Conservation (phyloP, 441 rosid genomes). For the Brassica hybrid region DNA sequence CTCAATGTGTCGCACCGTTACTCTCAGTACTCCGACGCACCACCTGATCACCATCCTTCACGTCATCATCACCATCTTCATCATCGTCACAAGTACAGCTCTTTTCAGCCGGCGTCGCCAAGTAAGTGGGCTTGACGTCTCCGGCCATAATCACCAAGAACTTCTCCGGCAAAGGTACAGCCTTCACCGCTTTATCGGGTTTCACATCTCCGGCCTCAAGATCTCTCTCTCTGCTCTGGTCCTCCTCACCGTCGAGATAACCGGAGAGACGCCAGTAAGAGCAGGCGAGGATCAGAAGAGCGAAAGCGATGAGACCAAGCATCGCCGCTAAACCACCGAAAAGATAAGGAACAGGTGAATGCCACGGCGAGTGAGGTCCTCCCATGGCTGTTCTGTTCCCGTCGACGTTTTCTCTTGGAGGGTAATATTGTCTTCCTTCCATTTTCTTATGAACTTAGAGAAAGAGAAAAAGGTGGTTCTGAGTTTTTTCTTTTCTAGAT, state of each 20-base stretch:
- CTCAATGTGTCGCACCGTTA: constrained; percentile 37
- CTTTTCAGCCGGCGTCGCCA: constrained; percentile 71
- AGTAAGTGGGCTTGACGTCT: constrained; percentile 69
- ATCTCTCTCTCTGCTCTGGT: constrained; percentile 47
- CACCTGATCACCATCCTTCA: constrained; percentile 37
- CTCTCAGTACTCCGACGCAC: constrained; percentile 33
- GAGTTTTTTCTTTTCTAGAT: neutral
- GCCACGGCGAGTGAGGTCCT: constrained; percentile 73
- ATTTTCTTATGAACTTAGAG: constrained; percentile 24
- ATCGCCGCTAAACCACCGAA: constrained; percentile 96
- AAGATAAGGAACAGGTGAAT: constrained; percentile 93
- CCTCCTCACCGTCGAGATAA: constrained; percentile 53
- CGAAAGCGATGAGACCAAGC: constrained; percentile 88
- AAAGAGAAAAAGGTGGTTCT: neutral
- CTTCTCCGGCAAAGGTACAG: constrained; percentile 54
- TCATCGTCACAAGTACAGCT: constrained; percentile 47
- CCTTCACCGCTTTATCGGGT: constrained; percentile 37
- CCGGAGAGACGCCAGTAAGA: constrained; percentile 95
- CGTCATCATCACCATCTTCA: constrained; percentile 46
- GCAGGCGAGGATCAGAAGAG: constrained; percentile 88
- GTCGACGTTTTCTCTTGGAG: constrained; percentile 41
- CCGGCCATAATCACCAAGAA: constrained; percentile 94
- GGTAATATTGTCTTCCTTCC: constrained; percentile 53
- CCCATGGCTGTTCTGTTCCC: constrained; percentile 29
- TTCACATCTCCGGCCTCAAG: constrained; percentile 64